Evolutionary conservation across 1,284 basidiomycete genomes (phyloP).

Genomic region (Singerocomus rubriflavus): DNA sequence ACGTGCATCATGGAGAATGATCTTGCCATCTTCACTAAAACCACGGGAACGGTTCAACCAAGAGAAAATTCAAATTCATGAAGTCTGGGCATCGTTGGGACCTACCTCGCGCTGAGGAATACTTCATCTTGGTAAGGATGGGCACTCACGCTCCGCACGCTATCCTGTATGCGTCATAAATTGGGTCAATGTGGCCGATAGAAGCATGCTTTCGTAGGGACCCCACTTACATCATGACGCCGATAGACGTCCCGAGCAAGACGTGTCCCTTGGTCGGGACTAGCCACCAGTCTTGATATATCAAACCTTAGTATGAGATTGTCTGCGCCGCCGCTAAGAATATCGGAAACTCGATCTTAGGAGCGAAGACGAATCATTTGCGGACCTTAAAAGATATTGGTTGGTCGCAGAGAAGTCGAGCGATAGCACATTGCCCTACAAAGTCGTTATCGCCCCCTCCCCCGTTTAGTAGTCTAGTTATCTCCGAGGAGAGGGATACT

Average conservation of each 20-base stretch:
- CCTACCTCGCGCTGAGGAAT: conserved; percentile 63
- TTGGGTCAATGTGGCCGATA: conserved; percentile 13
- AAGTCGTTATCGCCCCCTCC: conserved; percentile 5
- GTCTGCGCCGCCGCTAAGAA: conserved; percentile 61
- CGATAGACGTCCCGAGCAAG: conserved; percentile 24
- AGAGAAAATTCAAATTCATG: conserved; percentile 25
- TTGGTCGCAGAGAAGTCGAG: conserved; percentile 66
- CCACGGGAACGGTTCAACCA: conserved; percentile 16
- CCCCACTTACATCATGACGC: conserved; percentile 33
- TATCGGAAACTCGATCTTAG: conserved; percentile 1
- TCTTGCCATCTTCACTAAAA: conserved; percentile 62
- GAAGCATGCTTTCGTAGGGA: conserved; percentile 8
- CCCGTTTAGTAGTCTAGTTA: conserved; percentile 9
- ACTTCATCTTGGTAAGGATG: conserved; percentile 64
- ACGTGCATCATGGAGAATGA: conserved; percentile 57
- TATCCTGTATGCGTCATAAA: conserved; percentile 44
- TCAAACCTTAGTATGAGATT: conserved; percentile 58
- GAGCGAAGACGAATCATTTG: conserved; percentile 11
- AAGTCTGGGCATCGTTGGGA: conserved; percentile 19
- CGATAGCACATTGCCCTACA: conserved; percentile 64
- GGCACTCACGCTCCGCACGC: conserved; percentile 56
- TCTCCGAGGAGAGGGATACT: conserved; percentile 30
- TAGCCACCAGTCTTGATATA: conserved; percentile 25
- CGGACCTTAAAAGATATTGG: conserved; percentile 62
- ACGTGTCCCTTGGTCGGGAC: conserved; percentile 8